Evolutionary conservation across 148 eudicot species (phyloP).

Genomic region (Persicaria maculosa): DNA sequence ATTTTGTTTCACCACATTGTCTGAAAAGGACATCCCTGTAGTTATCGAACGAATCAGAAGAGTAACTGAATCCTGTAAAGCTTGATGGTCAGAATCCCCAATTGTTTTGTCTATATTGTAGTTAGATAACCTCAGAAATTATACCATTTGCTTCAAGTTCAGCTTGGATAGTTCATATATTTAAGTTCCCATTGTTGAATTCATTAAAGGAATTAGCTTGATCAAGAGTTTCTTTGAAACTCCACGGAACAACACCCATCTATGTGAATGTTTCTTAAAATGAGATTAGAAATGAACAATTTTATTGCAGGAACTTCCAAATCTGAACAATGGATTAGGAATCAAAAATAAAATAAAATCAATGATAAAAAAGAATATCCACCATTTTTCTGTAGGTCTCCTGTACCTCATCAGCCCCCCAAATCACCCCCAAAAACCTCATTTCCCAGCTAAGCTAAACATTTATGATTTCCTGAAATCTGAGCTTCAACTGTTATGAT

Average conservation of each 20-base stretch:
- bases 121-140: slow-evolving; percentile 15
- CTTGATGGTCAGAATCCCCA: slow-evolving; percentile 31
- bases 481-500: slow-evolving; percentile 22
- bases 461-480: neutral
- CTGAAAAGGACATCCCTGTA: slow-evolving; percentile 53
- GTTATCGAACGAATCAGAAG: slow-evolving; percentile 61
- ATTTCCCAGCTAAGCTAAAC: slow-evolving; percentile 1
- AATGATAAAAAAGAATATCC: slow-evolving; percentile 35
- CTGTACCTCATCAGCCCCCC: slow-evolving; percentile 9
- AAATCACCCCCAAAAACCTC: slow-evolving; percentile 3
- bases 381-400: slow-evolving; percentile 17
- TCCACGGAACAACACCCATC: too few relatives aligned
- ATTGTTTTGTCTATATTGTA: slow-evolving; percentile 24
- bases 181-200: neutral
- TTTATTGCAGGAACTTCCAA: slow-evolving; percentile 24
- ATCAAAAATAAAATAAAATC: slow-evolving; percentile 25
- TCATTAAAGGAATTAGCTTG: neutral
- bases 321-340: slow-evolving; percentile 21
- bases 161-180: neutral
- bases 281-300: neutral
- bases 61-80: slow-evolving; percentile 40
- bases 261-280: neutral
- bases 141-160: slow-evolving; percentile 7
- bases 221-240: neutral
- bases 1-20: slow-evolving; percentile 54